Percentiles rank a stretch among this genome's conserved stretches.
Evolutionary conservation across 2,329 filamentous ascomycete species (phyloP).

Genomic region (Phyllosticta capitalensis): DNA sequence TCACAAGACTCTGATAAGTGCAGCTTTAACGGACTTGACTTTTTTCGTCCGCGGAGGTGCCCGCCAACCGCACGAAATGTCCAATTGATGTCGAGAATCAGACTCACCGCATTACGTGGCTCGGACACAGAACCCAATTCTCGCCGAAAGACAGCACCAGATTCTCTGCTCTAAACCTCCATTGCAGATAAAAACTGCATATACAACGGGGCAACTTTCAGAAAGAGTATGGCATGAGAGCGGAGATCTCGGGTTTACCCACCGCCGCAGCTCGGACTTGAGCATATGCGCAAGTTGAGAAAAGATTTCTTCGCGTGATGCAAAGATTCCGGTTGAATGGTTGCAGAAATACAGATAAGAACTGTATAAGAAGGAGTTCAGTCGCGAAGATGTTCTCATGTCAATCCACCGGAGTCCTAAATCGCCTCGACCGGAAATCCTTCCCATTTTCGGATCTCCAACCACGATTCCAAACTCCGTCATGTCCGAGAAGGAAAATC

Average conservation of each 20-base stretch:
- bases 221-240: conserved; percentile 2
- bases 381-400: not conserved
- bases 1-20: not conserved
- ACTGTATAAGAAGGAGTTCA: not conserved
- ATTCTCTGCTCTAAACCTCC: not conserved
- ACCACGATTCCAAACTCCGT: not conserved
- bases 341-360: conserved; percentile 1
- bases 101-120: not conserved
- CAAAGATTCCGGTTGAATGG: no score
- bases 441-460: not conserved
- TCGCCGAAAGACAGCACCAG: not conserved
- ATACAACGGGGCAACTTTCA: not conserved
- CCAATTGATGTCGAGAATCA: not conserved
- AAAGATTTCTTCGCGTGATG: conserved; percentile 1
- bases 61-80: not conserved
- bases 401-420: not conserved
- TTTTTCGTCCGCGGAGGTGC: not conserved
- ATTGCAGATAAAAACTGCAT: not conserved
- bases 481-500: not conserved
- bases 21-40: not conserved
- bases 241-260: conserved; percentile 7
- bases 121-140: not conserved
- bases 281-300: not conserved
- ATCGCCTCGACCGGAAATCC: not conserved
- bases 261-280: conserved; percentile 4